Evolutionary conservation across 176 grass and related monocot species (phyloP).

Genomic region (Carex littledalei): DNA sequence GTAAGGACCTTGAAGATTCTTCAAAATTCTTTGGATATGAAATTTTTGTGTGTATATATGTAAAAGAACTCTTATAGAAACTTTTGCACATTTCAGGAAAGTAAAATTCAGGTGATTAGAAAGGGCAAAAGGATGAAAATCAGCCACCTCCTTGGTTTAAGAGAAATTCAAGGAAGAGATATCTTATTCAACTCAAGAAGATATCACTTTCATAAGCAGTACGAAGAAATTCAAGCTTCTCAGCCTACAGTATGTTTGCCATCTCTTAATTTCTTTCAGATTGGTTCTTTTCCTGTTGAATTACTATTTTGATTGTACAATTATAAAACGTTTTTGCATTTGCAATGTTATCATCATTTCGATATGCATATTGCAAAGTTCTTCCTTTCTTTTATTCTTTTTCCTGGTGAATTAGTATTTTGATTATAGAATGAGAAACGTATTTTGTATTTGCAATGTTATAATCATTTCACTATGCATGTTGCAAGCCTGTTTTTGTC

Average conservation of each 20-base stretch:
- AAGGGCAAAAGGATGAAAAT: not conserved
- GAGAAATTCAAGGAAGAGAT: conserved; percentile 23
- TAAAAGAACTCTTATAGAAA: not conserved
- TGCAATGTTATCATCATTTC: no score
- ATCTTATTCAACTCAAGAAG: not conserved
- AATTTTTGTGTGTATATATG: not conserved
- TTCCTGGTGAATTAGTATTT: no score
- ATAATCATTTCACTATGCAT: no score
- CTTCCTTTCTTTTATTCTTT: no score
- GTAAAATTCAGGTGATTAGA: conserved; percentile 2
- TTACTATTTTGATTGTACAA: not conserved
- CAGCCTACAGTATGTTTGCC: not conserved
- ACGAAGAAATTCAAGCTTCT: conserved; percentile 15
- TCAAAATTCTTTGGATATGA: no score
- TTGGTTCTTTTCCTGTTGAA: not conserved
- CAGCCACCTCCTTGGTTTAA: not conserved
- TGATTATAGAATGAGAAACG: no score
- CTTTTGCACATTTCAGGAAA: not conserved
- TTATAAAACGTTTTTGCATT: no score
- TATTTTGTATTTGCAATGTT: no score
- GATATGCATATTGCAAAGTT: no score
- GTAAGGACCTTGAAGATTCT: no score
- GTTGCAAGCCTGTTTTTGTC: no score
- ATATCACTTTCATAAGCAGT: not conserved
- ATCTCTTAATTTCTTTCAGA: not conserved